phyloP scores from a whole-genome alignment of 371 early-diverging fungal species.

The Haplosporangium sp. region DNA sequence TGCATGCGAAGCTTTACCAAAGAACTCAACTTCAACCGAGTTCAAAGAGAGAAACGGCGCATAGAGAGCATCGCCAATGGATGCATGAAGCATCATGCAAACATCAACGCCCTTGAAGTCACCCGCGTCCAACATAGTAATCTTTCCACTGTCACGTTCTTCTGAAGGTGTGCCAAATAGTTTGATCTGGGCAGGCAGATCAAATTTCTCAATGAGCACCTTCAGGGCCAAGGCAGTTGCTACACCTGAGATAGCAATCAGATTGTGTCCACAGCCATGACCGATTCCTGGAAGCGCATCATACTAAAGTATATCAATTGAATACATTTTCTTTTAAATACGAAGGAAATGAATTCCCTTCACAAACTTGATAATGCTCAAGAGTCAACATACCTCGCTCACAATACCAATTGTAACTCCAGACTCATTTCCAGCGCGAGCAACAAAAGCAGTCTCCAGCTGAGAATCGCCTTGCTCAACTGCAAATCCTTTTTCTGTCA shows the following conservation, averaged over 20 bases:
- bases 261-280: constrained; percentile 40
- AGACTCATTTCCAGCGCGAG: constrained; percentile 39
- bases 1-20: constrained; percentile 77
- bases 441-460: constrained; percentile 60
- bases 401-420: constrained; percentile 55
- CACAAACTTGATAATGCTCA: no score
- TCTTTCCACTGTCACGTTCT: constrained; percentile 78
- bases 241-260: constrained; percentile 72
- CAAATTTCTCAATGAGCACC: constrained; percentile 61
- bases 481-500: constrained; percentile 54
- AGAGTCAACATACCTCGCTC: constrained; percentile 45
- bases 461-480: constrained; percentile 53
- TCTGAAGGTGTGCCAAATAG: constrained; percentile 89
- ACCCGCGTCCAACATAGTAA: constrained; percentile 70
- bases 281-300: constrained; percentile 36
- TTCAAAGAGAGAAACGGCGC: constrained; percentile 58
- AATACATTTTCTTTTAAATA: background rate
- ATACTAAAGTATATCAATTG: constrained; percentile 11
- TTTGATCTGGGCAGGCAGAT: constrained; percentile 69
- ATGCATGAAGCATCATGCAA: constrained; percentile 86
- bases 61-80: constrained; percentile 56
- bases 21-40: constrained; percentile 67
- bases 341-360: no score
- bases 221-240: constrained; percentile 73
- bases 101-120: constrained; percentile 75